phyloP scores from a whole-genome alignment of 2,329 filamentous ascomycete species.

The Pseudonectria buxi region DNA sequence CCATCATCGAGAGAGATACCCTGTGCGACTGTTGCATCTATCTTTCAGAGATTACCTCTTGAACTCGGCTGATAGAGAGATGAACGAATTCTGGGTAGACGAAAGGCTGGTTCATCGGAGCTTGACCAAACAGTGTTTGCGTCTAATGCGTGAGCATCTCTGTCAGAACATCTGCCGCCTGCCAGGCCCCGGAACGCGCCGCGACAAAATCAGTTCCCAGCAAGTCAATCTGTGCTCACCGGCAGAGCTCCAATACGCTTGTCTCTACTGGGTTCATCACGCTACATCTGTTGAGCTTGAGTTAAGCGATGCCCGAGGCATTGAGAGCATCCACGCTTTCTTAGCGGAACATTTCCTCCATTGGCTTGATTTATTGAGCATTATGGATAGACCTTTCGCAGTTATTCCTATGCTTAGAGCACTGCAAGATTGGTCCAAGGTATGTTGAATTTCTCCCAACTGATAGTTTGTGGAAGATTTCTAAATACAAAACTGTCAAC shows the following conservation, averaged over 20 bases:
- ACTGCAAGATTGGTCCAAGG: not conserved
- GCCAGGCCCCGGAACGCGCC: not conserved
- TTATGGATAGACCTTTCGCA: slow-evolving; percentile 19
- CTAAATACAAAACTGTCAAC: no score
- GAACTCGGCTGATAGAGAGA: no score
- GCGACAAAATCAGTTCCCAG: slow-evolving; percentile 1
- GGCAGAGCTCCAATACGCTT: slow-evolving; percentile 32
- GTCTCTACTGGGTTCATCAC: slow-evolving; percentile 32
- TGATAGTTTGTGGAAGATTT: no score
- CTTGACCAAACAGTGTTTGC: slow-evolving; percentile 17
- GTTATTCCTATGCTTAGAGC: slow-evolving; percentile 3
- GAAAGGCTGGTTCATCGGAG: slow-evolving; percentile 24
- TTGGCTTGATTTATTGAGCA: slow-evolving; percentile 34
- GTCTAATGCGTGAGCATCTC: slow-evolving; percentile 1
- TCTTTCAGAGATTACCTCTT: no score
- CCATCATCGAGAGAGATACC: no score
- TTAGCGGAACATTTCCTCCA: slow-evolving; percentile 32
- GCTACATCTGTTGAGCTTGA: no score
- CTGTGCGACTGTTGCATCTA: no score
- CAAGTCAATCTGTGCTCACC: slow-evolving; percentile 14
- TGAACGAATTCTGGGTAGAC: slow-evolving; percentile 32
- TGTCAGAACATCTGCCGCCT: slow-evolving; percentile 4
- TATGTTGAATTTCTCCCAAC: slow-evolving; percentile 1
- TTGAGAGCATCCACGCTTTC: slow-evolving; percentile 31
- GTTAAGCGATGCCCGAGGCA: no score